phyloP scores from a whole-genome alignment of 2,329 filamentous ascomycete genomes.

The Xylariaceae sp. region DNA sequence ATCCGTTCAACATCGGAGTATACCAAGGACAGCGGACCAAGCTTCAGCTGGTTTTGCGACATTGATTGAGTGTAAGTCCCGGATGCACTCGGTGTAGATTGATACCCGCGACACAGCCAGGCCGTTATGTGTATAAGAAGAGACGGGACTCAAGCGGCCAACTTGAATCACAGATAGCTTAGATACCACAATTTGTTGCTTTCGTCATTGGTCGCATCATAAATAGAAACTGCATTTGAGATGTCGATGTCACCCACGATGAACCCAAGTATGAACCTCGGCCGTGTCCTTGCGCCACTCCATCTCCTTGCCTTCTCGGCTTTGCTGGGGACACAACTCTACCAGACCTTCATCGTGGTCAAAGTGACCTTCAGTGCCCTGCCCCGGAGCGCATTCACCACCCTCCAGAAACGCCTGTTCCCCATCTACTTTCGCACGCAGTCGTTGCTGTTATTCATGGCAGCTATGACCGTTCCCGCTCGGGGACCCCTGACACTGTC shows the following conservation, averaged over 20 bases:
- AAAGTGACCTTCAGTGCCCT: conserved; percentile 33
- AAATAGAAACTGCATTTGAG: conserved; percentile 3
- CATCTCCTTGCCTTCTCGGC: conserved; percentile 37
- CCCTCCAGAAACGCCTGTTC: conserved; percentile 37
- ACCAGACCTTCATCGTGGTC: conserved; percentile 35
- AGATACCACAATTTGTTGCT: too few relatives aligned
- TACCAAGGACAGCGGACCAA: too few relatives aligned
- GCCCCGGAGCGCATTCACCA: conserved; percentile 32
- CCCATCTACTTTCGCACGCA: conserved; percentile 38
- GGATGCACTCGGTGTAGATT: too few relatives aligned
- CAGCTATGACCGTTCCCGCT: conserved; percentile 32
- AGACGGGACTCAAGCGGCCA: too few relatives aligned
- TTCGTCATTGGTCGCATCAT: too few relatives aligned
- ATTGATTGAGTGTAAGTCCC: too few relatives aligned
- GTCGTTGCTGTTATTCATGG: conserved; percentile 30
- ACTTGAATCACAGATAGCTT: too few relatives aligned
- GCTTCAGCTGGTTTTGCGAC: too few relatives aligned
- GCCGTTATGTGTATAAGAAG: too few relatives aligned
- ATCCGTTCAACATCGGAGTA: too few relatives aligned
- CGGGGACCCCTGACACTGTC: conserved; percentile 28
- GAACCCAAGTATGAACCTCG: conserved; percentile 6
- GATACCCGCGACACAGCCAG: too few relatives aligned
- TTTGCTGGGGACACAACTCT: conserved; percentile 36
- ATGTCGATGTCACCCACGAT: conserved; percentile 7
- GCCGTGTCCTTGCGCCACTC: conserved; percentile 27